phyloP scores from a whole-genome alignment of 179 eudicot species.

The Patellifolia procumbens region DNA sequence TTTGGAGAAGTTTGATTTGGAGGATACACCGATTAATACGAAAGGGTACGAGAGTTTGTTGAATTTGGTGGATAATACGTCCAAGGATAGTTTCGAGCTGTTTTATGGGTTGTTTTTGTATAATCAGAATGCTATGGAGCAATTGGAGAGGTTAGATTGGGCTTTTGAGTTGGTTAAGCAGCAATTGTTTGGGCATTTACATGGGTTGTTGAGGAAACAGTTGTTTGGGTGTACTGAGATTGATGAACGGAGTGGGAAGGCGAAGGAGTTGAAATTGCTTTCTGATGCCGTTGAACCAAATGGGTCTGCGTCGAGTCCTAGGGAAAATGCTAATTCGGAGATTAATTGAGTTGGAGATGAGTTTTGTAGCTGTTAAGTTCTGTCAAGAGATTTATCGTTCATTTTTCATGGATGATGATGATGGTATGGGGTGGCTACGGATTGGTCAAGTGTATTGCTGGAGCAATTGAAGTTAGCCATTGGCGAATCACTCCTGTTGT shows the following conservation, averaged over 20 bases:
- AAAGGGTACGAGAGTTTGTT: conserved; percentile 87
- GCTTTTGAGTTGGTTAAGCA: conserved; percentile 78
- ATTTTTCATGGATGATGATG: no score
- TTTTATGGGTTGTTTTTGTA: conserved; percentile 89
- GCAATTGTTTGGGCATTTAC: conserved; percentile 82
- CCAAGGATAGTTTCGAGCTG: conserved; percentile 82
- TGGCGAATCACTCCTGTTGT: not conserved
- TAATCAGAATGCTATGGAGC: conserved; percentile 80
- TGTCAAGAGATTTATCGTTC: not conserved
- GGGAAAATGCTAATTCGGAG: conserved; percentile 18
- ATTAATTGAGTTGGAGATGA: conserved; percentile 18
- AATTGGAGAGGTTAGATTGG: conserved; percentile 62
- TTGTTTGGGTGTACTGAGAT: conserved; percentile 45
- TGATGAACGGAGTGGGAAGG: conserved; percentile 19
- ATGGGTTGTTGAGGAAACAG: conserved; percentile 65
- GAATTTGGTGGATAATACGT: conserved; percentile 79
- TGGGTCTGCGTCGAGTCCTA: conserved; percentile 22
- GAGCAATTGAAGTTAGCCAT: not conserved
- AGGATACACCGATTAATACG: conserved; percentile 75
- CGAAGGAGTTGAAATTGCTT: conserved; percentile 33
- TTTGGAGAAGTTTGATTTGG: conserved; percentile 59
- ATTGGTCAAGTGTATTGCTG: not conserved
- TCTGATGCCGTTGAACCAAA: conserved; percentile 27
- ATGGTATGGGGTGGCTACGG: not conserved
- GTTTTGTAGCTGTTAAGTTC: conserved; percentile 19